Conservation (phyloP, 345 rosid genomes). For the Aegle marmelos region DNA sequence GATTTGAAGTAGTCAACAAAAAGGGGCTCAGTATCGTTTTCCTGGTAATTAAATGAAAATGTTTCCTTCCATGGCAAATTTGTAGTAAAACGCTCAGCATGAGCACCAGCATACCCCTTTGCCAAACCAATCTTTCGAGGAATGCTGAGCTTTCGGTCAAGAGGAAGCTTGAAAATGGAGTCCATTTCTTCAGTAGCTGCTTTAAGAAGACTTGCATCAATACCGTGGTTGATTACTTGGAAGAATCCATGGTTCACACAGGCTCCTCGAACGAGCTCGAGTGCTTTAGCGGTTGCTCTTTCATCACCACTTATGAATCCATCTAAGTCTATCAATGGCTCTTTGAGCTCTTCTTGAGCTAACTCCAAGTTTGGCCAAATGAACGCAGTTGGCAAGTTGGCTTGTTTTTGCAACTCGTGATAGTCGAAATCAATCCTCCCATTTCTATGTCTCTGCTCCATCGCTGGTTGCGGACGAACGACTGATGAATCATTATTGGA, state of each 20-base stretch:
- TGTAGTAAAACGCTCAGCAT: slow-evolving; percentile 45
- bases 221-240: slow-evolving; percentile 55
- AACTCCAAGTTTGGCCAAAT: slow-evolving; percentile 41
- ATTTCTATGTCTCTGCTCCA: slow-evolving; percentile 2
- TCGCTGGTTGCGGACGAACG: slow-evolving; percentile 5
- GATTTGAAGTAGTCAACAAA: slow-evolving; percentile 44
- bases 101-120: slow-evolving; percentile 53
- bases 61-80: slow-evolving; percentile 76
- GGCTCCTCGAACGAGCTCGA: slow-evolving; percentile 36
- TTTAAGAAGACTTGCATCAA: slow-evolving; percentile 33
- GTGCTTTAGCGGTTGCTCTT: slow-evolving; percentile 29
- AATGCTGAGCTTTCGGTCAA: slow-evolving; percentile 34
- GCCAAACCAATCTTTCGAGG: slow-evolving; percentile 32
- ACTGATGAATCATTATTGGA: slow-evolving; percentile 13
- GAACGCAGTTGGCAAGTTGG: slow-evolving; percentile 41
- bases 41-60: slow-evolving; percentile 35
- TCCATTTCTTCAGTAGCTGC: slow-evolving; percentile 37
- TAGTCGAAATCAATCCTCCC: slow-evolving; percentile 26
- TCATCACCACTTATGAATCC: slow-evolving; percentile 43
- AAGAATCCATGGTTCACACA: slow-evolving; percentile 61
- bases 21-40: slow-evolving; percentile 1
- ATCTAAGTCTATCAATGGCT: slow-evolving; percentile 47
- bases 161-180: slow-evolving; percentile 39
- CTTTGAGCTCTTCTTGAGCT: slow-evolving; percentile 34
- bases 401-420: slow-evolving; percentile 27